Percentiles rank a stretch among this genome's conserved stretches.
Evolutionary conservation across 1,284 basidiomycete genomes (phyloP).

Genomic region (Boletus sp.): DNA sequence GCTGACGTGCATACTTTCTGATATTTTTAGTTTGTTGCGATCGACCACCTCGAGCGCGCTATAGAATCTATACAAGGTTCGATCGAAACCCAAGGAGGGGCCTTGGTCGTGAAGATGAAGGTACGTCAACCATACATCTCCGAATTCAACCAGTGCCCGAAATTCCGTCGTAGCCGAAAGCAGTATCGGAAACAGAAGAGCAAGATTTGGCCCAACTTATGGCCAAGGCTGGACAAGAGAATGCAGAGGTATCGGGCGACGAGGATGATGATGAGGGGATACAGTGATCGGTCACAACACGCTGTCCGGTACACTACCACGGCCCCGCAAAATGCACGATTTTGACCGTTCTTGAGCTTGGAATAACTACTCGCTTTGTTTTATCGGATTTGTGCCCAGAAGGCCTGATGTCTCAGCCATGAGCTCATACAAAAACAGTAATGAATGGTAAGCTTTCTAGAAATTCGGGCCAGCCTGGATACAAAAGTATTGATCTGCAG

Average conservation of each 20-base stretch:
- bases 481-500: too few species aligned
- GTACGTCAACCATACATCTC: slow-evolving; percentile 37
- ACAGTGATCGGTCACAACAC: background rate
- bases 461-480: too few species aligned
- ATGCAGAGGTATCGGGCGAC: slow-evolving; percentile 92
- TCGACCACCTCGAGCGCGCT: slow-evolving; percentile 90
- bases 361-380: too few species aligned
- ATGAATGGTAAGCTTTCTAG: too few species aligned
- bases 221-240: slow-evolving; percentile 88
- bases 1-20: background rate
- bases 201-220: slow-evolving; percentile 92
- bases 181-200: slow-evolving; percentile 95
- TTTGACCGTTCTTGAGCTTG: too few species aligned
- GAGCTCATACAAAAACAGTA: too few species aligned
- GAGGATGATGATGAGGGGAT: slow-evolving; percentile 74
- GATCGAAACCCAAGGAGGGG: slow-evolving; percentile 84
- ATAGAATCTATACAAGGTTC: slow-evolving; percentile 85
- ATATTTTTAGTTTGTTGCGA: slow-evolving; percentile 67
- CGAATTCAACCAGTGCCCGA: background rate
- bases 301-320: too few species aligned
- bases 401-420: too few species aligned
- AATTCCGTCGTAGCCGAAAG: slow-evolving; percentile 70
- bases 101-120: slow-evolving; percentile 95
- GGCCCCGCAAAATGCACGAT: too few species aligned
- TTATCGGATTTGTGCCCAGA: too few species aligned